phyloP scores from a whole-genome alignment of 2,329 filamentous ascomycete species.

The Aureobasidium sp. region DNA sequence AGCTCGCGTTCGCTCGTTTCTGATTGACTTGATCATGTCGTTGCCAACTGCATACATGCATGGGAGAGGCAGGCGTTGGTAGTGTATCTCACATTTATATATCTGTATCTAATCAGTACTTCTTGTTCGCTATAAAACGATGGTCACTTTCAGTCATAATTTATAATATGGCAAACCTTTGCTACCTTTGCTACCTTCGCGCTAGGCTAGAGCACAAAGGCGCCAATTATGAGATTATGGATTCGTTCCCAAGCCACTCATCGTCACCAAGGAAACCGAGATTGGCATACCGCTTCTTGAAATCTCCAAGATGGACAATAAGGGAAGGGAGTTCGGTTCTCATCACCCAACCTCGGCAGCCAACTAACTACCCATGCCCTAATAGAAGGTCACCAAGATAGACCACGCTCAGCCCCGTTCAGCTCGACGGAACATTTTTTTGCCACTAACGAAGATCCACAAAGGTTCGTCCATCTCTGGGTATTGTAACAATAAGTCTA shows the following conservation, averaged over 20 bases:
- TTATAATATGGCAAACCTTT: neutral
- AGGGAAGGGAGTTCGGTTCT: neutral
- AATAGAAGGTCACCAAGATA: neutral
- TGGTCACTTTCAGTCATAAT: neutral
- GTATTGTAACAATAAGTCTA: too few relatives aligned
- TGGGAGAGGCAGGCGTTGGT: neutral
- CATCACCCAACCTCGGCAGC: neutral
- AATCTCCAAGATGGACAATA: neutral
- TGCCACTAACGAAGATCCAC: neutral
- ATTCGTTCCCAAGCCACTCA: neutral
- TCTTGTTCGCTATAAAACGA: neutral
- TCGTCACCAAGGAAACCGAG: neutral
- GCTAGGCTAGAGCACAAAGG: neutral
- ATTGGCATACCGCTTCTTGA: neutral
- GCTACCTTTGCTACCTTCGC: neutral
- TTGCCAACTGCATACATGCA: neutral
- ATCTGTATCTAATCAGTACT: neutral
- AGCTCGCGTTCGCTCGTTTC: slow-evolving; percentile 60
- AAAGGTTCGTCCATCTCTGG: neutral
- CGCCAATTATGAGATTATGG: neutral
- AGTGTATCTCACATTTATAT: neutral
- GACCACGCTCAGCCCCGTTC: neutral
- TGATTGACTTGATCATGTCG: neutral
- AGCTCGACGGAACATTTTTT: neutral
- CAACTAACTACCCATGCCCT: neutral